Percentiles rank a stretch among this genome's conserved stretches.
phyloP scores from a whole-genome alignment of 2,329 filamentous ascomycete genomes.

The Anisogramma anomala region DNA sequence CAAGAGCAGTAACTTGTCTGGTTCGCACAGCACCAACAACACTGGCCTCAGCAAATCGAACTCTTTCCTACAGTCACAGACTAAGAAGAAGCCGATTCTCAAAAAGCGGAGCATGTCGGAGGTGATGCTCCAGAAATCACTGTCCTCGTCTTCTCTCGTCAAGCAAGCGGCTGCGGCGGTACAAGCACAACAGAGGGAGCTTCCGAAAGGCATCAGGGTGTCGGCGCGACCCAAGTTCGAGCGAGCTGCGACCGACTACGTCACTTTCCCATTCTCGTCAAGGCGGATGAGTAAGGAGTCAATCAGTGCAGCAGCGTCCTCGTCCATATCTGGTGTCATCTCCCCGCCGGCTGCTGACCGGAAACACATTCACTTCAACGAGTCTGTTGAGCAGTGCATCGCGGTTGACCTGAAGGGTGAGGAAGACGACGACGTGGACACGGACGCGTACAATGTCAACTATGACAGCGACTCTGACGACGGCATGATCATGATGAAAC shows the following conservation, averaged over 20 bases:
- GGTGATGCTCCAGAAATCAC: constrained; percentile 78
- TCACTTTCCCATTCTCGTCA: constrained; percentile 52
- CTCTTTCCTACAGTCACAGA: constrained; percentile 52
- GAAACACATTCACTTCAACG: constrained; percentile 92
- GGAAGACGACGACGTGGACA: constrained; percentile 53
- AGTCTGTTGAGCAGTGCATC: constrained; percentile 91
- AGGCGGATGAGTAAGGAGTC: constrained; percentile 50
- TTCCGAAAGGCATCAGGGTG: constrained; percentile 27
- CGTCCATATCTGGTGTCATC: constrained; percentile 56
- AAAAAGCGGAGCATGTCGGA: constrained; percentile 97
- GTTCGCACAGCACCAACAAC: constrained; percentile 25
- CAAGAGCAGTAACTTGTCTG: constrained; percentile 9
- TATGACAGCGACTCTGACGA: constrained; percentile 60
- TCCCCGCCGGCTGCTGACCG: constrained; percentile 50
- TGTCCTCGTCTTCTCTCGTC: constrained; percentile 78
- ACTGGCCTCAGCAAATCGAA: constrained; percentile 38
- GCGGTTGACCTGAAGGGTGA: constrained; percentile 79
- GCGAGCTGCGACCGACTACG: constrained; percentile 57
- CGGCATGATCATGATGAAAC: constrained; percentile 72
- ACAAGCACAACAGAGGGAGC: constrained; percentile 62
- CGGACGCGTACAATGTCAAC: constrained; percentile 31
- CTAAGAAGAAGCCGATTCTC: constrained; percentile 73
- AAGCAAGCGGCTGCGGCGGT: constrained; percentile 82
- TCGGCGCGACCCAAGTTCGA: constrained; percentile 44
- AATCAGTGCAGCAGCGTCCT: constrained; percentile 53